Base-by-base conservation (phyloP, 352 stramenopile species). In the Albugo candida region DNA sequence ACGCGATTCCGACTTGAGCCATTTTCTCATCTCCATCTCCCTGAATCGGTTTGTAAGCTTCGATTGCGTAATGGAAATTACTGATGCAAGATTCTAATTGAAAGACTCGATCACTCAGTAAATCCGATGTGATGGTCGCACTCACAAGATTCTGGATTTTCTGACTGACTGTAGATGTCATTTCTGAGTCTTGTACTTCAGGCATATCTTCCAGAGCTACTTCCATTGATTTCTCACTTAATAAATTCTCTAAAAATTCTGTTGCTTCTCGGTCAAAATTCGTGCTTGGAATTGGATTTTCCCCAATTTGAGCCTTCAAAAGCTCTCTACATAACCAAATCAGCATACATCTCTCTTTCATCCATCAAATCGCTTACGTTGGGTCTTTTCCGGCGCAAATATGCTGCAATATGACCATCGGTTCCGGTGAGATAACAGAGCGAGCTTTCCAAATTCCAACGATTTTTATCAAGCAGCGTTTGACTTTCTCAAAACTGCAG, bases 91-190 rank as follows among this genome's bases (percentile, higher is more conserved):
- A 85, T 54, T 87, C 64, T 45, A 91, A 63, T 60, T 91, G 77
- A 55, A 91, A 91, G 74, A 91, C 87, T 47, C 77, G 72, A 53
- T 91, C 77, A 60, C 77, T 91, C 27, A 91, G 59, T 56, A 91
- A 63, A 42, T 91, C 77, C 0, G 77, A 70, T 24, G 70, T 87
- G 48, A 91, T 86, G 6, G 74, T 84, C 16, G 73, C 72, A 43
- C 68, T 85, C 27, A 83, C 76, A 1, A 91, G 60, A 24, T 82
- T 63, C 56, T 91, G 74, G 19, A 91, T 53, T 20, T 62, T 60
- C 24, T 62, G 54, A 17, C 61, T 51, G 47, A 75, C 57, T 34
- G 58, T 53, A 13, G 49, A 45, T 1, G 77, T 87, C 8, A 56
- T 52, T 18, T 59, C 45, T 12, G 72, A 80, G 52, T 87, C 77